These are phyloP conservation scores for Coniferiporia sulphurascens DNA, from an alignment of 1,284 basidiomycete species.

Conservation along the genomic window DNA sequence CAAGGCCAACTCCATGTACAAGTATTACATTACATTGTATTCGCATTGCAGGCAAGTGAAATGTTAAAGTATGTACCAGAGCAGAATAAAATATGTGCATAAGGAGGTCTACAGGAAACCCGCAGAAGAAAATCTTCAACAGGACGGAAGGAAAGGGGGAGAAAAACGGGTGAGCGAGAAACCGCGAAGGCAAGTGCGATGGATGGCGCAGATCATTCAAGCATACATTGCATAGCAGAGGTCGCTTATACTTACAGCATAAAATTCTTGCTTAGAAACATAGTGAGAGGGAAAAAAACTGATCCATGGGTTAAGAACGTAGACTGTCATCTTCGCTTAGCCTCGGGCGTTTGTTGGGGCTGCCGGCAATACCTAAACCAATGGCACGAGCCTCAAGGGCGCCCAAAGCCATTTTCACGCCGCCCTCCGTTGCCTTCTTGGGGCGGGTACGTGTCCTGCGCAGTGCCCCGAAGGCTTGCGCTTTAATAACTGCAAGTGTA, in stretches of 20 bases:
- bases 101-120: slow-evolving; percentile 6
- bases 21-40: slow-evolving; percentile 11
- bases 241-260: slow-evolving; percentile 19
- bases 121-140: background rate
- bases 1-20: slow-evolving; percentile 7
- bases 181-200: slow-evolving; percentile 1
- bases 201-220: background rate
- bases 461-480: slow-evolving; percentile 78
- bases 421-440: slow-evolving; percentile 66
- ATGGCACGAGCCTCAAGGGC: slow-evolving; percentile 73
- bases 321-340: slow-evolving; percentile 45
- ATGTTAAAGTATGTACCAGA: slow-evolving; percentile 9
- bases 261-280: slow-evolving; percentile 30
- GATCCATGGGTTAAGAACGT: slow-evolving; percentile 32
- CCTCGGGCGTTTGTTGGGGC: slow-evolving; percentile 53
- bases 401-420: slow-evolving; percentile 71
- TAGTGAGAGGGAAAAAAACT: slow-evolving; percentile 19
- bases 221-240: slow-evolving; percentile 14
- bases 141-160: background rate
- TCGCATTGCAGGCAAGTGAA: background rate
- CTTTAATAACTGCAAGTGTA: slow-evolving; percentile 81
- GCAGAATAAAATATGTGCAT: slow-evolving; percentile 9
- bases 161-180: background rate
- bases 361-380: slow-evolving; percentile 37
- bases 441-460: slow-evolving; percentile 68